These are phyloP conservation scores for Mollisia scopiformis DNA, from an alignment of 2,329 filamentous ascomycete species.

Conservation along the genomic window DNA sequence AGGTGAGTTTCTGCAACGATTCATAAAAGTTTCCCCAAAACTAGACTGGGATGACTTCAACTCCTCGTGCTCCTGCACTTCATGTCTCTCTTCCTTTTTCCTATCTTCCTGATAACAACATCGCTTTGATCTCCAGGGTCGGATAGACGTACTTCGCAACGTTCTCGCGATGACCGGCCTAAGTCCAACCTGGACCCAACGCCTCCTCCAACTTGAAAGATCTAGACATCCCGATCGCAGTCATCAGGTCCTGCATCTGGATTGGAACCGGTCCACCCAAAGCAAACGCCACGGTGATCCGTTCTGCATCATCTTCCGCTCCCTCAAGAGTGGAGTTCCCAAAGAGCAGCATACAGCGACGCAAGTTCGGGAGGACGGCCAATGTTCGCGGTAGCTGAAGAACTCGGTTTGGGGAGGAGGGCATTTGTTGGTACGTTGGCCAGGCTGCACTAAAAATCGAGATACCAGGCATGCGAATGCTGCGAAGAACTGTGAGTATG, in stretches of 20 bases:
- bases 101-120: not conserved
- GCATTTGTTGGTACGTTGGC: too few species aligned
- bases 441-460: too few species aligned
- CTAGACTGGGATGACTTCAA: too few species aligned
- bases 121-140: not conserved
- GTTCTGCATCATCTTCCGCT: not conserved
- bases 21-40: too few species aligned
- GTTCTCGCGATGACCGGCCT: not conserved
- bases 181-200: not conserved
- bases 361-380: not conserved
- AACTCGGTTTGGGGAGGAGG: not conserved
- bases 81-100: not conserved
- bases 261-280: not conserved
- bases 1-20: too few species aligned
- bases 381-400: not conserved
- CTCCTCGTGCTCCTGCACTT: too few species aligned
- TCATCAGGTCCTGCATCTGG: not conserved
- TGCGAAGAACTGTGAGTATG: too few species aligned
- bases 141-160: not conserved
- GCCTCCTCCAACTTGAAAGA: not conserved
- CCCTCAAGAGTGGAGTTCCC: not conserved
- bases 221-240: not conserved
- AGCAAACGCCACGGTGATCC: not conserved
- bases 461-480: too few species aligned
- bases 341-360: constrained; percentile 1